Conservation (phyloP, 768 basidiomycete species). For the Rhizopogon roseolus region DNA sequence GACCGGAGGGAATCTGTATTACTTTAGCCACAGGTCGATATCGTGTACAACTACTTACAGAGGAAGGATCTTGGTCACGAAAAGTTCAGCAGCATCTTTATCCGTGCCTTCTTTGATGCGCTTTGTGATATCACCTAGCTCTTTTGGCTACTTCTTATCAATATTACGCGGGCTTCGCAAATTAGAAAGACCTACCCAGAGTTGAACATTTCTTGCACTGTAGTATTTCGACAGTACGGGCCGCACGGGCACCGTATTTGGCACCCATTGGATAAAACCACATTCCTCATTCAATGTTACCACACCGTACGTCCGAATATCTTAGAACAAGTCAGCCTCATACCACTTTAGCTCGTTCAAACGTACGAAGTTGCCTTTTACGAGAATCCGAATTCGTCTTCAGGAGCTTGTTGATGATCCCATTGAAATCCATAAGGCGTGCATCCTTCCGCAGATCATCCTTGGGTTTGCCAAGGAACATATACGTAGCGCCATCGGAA, state of each 20-base stretch:
- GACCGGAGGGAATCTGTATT: slow-evolving; percentile 66
- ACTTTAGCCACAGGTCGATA: background rate
- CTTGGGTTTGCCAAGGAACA: slow-evolving; percentile 94
- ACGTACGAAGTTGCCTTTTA: slow-evolving; percentile 82
- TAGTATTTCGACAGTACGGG: slow-evolving; percentile 70
- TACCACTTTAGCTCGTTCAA: background rate
- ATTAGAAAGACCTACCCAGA: slow-evolving; percentile 38
- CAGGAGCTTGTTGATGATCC: slow-evolving; percentile 94
- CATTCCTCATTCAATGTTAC: slow-evolving; percentile 96
- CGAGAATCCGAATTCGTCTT: slow-evolving; percentile 93
- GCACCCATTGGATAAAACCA: slow-evolving; percentile 98
- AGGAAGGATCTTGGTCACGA: slow-evolving; percentile 49
- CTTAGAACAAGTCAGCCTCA: slow-evolving; percentile 22
- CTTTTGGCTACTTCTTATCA: slow-evolving; percentile 29
- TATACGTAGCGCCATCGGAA: slow-evolving; percentile 78
- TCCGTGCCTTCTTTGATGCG: slow-evolving; percentile 48
- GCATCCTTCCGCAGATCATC: slow-evolving; percentile 98
- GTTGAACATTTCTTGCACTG: slow-evolving; percentile 38
- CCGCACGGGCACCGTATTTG: slow-evolving; percentile 82
- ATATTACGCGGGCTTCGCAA: background rate
- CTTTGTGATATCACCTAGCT: slow-evolving; percentile 43
- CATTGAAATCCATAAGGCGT: slow-evolving; percentile 95
- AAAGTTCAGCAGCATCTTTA: slow-evolving; percentile 47
- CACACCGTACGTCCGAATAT: slow-evolving; percentile 97
- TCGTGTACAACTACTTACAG: slow-evolving; percentile 35